These are phyloP conservation scores for Magnolia officinalis DNA, from an alignment of 164 flowering plant species.

Conservation along the genomic window DNA sequence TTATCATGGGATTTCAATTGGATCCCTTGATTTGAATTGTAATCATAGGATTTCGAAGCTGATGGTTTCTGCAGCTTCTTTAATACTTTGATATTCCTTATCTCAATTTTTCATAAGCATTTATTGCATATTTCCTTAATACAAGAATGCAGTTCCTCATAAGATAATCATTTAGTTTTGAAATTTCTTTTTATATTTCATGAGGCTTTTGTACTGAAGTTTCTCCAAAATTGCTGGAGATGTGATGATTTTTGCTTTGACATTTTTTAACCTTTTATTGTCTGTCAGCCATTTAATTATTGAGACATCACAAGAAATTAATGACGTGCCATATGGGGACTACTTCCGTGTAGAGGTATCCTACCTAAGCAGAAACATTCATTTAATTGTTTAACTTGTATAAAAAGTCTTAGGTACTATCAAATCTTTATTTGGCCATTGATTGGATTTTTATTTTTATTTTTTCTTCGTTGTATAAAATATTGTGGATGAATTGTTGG, in stretches of 20 bases:
- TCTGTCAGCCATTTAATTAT: slow-evolving; percentile 72
- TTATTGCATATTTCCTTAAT: not conserved
- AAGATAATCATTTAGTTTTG: not conserved
- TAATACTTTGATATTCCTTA: too few relatives aligned
- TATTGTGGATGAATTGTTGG: too few relatives aligned
- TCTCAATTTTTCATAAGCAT: not conserved
- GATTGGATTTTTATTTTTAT: not conserved
- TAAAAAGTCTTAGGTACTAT: not conserved
- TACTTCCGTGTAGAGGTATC: slow-evolving; percentile 87
- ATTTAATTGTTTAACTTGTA: not conserved
- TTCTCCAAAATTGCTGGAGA: not conserved
- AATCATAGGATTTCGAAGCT: too few relatives aligned
- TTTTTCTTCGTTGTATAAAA: not conserved
- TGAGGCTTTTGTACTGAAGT: not conserved
- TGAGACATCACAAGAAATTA: slow-evolving; percentile 83
- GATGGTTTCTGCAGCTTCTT: too few relatives aligned
- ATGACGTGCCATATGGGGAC: slow-evolving; percentile 87
- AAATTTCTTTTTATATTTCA: not conserved
- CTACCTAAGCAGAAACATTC: not conserved
- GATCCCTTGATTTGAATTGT: too few relatives aligned
- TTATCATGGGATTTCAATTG: too few relatives aligned
- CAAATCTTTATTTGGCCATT: not conserved
- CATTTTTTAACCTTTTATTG: slow-evolving; percentile 13
- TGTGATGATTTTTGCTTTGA: slow-evolving; percentile 6
- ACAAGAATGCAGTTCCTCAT: not conserved